These are phyloP conservation scores for Laburnicola sp. DNA, from an alignment of 2,329 filamentous ascomycete genomes.

Conservation along the genomic window DNA sequence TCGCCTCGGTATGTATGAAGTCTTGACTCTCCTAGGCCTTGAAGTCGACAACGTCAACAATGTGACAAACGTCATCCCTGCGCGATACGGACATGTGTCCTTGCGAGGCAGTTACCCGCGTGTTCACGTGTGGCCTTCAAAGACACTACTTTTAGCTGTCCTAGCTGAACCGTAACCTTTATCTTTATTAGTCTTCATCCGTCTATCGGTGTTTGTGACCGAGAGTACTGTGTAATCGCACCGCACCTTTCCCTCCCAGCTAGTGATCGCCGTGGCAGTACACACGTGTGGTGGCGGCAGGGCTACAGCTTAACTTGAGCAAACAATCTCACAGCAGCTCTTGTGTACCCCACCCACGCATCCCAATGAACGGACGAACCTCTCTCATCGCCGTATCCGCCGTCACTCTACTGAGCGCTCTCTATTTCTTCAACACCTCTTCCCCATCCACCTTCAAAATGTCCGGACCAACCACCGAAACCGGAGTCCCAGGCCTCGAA, in stretches of 20 bases:
- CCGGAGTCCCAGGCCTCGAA: constrained; percentile 31
- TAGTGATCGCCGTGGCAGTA: constrained; percentile 4
- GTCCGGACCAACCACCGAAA: constrained; percentile 17
- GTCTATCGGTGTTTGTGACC: background rate
- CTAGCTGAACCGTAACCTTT: background rate
- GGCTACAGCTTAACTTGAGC: background rate
- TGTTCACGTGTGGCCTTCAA: background rate
- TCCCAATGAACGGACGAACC: constrained; percentile 33
- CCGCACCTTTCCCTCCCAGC: constrained; percentile 8
- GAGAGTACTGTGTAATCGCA: background rate
- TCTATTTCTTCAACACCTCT: constrained; percentile 34
- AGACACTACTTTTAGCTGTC: background rate
- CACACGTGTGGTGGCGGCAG: background rate
- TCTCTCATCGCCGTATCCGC: constrained; percentile 31
- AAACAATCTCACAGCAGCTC: background rate
- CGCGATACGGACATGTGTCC: constrained; percentile 7
- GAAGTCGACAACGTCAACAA: background rate
- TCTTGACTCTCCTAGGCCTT: background rate
- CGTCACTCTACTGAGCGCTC: constrained; percentile 30
- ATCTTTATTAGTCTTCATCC: background rate
- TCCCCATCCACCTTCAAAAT: constrained; percentile 26
- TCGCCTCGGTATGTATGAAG: constrained; percentile 9
- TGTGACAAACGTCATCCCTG: constrained; percentile 6
- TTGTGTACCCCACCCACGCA: constrained; percentile 13
- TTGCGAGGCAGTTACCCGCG: background rate